Evolutionary conservation across 2,329 filamentous ascomycete genomes (phyloP).

Genomic region (Colletotrichum neosansevieriae): DNA sequence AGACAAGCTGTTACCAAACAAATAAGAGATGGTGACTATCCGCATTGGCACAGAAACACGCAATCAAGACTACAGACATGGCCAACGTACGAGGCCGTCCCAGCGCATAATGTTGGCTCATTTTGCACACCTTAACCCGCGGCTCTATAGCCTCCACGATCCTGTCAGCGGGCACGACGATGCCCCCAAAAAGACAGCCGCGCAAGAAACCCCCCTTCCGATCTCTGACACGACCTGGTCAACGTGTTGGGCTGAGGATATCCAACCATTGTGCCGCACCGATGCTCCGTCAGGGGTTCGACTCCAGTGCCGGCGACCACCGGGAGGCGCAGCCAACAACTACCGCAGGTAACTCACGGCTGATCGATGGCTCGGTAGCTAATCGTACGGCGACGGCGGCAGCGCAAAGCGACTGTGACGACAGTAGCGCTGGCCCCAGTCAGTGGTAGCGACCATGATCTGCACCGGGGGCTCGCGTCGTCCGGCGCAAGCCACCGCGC

Average conservation of each 20-base stretch:
- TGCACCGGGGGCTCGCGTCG: slow-evolving; percentile 25
- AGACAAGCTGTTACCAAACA: too few species aligned
- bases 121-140: neutral
- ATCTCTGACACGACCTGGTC: slow-evolving; percentile 27
- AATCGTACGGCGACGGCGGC: slow-evolving; percentile 6
- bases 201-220: slow-evolving; percentile 2
- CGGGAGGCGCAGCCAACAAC: slow-evolving; percentile 25
- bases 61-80: neutral
- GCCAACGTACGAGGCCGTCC: slow-evolving; percentile 3
- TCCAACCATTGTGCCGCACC: slow-evolving; percentile 6
- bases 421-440: neutral
- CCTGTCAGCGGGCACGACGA: slow-evolving; percentile 10
- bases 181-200: slow-evolving; percentile 7
- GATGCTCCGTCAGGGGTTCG: slow-evolving; percentile 17
- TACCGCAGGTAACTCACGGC: neutral
- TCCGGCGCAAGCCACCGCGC: slow-evolving; percentile 25
- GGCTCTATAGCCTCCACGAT: neutral
- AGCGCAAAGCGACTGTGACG: slow-evolving; percentile 15
- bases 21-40: too few species aligned
- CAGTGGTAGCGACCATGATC: slow-evolving; percentile 27
- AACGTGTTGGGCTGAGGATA: neutral
- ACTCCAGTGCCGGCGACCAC: neutral
- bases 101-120: slow-evolving; percentile 25
- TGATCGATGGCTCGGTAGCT: neutral
- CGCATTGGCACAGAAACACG: neutral